Evolutionary conservation across 345 rosid genomes (phyloP), one percentile per base, ranked within the genome.

Genomic region (Eucalyptus victrix): DNA sequence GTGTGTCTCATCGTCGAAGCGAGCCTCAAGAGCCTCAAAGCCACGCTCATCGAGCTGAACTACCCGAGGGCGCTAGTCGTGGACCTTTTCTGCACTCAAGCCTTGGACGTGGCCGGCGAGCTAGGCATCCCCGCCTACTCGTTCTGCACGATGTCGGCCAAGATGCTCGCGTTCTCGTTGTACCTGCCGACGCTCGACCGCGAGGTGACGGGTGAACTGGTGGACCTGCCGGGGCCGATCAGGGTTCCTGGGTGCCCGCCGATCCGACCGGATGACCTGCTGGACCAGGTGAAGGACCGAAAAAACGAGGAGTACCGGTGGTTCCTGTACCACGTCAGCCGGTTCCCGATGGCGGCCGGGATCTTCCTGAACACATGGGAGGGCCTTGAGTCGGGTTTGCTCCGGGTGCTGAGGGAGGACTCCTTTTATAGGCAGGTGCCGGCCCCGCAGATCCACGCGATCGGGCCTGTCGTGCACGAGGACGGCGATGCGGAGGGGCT

Each of bases 321-420:
- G 89, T 62, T 53, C 44, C 21, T 89, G 9, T 62, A 87, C 19
- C 87, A 89, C n/a, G 34, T 89, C 14, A 69, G 67, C 44, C 89
- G 90, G 85, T 53, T 92, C 30, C 86, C 90, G 1, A 49, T 86
- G 87, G 93, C 95, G 21, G 88, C 91, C 50, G 93, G 93, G 76
- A 89, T 94, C 42, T 87, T 93, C 60, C 45, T 92, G 23, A 94
- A 94, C 88, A 86, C 94, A 1, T 94, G 92, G 93, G 92, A 93
- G 86, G 93, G 86, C 32, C 86, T 94, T 30, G 93, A 93, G 80
- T 90, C 92, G 44, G 34, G 86, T 40, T 42, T 89, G 1, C 87
- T 93, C 50, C 50, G 23, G n/a, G 90, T 93, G 13, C 80, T 92
- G 24, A 88, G 89, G 86, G 90, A 90, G 83, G 58, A 88, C 69